These are phyloP conservation scores for Oemleria cerasiformis DNA, from an alignment of 306 rosid genomes.

Conservation along the genomic window DNA sequence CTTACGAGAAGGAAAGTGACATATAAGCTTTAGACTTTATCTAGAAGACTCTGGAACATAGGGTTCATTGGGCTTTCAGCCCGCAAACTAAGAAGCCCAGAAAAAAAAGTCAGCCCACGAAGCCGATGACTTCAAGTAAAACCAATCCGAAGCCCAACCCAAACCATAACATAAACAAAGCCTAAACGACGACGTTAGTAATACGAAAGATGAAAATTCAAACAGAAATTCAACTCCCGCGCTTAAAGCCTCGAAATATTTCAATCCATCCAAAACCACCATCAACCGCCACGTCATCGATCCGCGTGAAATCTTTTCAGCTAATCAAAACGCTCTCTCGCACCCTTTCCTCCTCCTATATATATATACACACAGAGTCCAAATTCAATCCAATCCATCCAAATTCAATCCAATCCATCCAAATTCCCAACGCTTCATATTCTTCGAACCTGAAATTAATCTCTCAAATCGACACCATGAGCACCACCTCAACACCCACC, in stretches of 20 bases:
- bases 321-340: conserved; percentile 30
- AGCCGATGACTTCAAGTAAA: not conserved
- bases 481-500: conserved; percentile 19
- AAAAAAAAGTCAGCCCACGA: not conserved
- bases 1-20: too few relatives aligned
- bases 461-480: conserved; percentile 22
- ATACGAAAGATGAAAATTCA: not conserved
- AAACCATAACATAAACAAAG: not conserved
- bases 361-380: conserved; percentile 19
- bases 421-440: not conserved
- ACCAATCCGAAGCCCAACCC: not conserved
- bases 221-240: not conserved
- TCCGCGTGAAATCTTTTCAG: conserved; percentile 17
- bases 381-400: too few relatives aligned
- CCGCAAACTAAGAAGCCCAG: not conserved
- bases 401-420: not conserved
- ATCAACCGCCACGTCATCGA: conserved; percentile 48
- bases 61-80: not conserved
- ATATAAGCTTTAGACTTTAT: too few relatives aligned
- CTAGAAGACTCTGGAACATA: too few relatives aligned
- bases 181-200: not conserved
- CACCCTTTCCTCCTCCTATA: not conserved
- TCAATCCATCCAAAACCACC: not conserved
- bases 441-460: not conserved
- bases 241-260: too few relatives aligned